Base-by-base conservation (phyloP, 2,329 filamentous ascomycete genomes). In the Fusarium hostae region DNA sequence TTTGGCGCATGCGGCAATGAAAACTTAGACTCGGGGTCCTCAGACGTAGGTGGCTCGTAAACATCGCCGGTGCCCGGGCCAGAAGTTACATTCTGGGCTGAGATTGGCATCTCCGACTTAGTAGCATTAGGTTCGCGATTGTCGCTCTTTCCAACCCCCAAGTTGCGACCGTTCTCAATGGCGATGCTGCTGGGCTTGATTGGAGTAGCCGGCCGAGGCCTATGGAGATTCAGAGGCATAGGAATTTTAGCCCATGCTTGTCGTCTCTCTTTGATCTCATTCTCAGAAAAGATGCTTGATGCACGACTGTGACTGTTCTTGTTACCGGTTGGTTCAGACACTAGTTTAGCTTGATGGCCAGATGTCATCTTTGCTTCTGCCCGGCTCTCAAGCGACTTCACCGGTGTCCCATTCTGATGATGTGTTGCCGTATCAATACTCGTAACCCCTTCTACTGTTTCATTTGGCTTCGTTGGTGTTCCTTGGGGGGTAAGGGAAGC, bases 201-300 rank as follows among this genome's bases (percentile, higher is more conserved):
- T 37, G 63, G 52, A 16, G 65, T 66, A 26, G 59, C 22, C 20
- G 52, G 47, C 26, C 65, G 70, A 22, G 58, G n/a, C 52, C 72
- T 72, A 41, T 57, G 72, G 54, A 70, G 77, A 61, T 74, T 68
- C 59, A 79, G 63, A 47, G 80, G 80, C 78, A 81, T 77, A 41
- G 77, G 66, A 68, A 81, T 81, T 61, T 75, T 80, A 75, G 79
- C 72, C 79, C 78, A 80, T 56, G 74, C 75, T 74, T 76, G 71
- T 65, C 71, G 77, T 60, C 80, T 77, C 41, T 70, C 73, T 67
- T 76, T 76, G 37, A 80, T 79, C 60, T 81, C 69, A 51, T 78
- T 67, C 47, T 76, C 73, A 16, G 80, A 79, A 40, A 80, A 80
- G 9, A 63, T 51, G 41, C 77, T 76, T 22, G 67, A 35, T 22